Base-by-base conservation (phyloP, 2,329 filamentous ascomycete species). In the Fusarium sp. region DNA sequence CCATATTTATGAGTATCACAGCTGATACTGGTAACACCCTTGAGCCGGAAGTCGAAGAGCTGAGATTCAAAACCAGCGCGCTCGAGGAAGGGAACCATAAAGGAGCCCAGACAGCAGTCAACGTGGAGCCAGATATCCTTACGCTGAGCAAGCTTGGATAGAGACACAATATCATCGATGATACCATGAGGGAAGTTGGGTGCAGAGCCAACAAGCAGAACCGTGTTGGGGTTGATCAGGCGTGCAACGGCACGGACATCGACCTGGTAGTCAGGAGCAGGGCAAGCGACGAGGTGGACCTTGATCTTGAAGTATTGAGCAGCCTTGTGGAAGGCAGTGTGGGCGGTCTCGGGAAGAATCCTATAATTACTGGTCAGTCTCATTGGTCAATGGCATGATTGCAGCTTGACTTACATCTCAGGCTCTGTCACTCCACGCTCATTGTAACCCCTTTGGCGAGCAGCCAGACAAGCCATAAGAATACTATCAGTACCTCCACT, bases 1-100 rank as follows among this genome's bases (percentile, higher is more conserved):
- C 96, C 96, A 79, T 99, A 99, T 80, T 99, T 99, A 87, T 99
- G 96, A 5, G 96, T 99, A 79, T 99, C 96, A 79, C 94, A 97
- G 71, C 91, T 94, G 80, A 99, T 98, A 79, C 92, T 95, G 6
- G 95, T 98, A 37, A 99, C 96, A 74, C 96, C 96, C 72, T 93
- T 93, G 62, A 97, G 89, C 57, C 92, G 90, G 88, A 99, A 99
- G 80, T 99, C 96, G 77, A 98, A 98, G 8, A 89, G 90, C 72
- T 92, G 89, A 23, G 92, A 88, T 67, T 97, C 93, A 80, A 97
- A 98, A 43, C 96, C 96, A n/a, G 96, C 94, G 77, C 92, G 93
- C 69, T 94, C 91, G 42, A 99, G 91, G 83, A 95, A 93, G 3
- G 96, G 94, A 43, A 99, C 89, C 46, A 99, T 86, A 85, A 99